Evolutionary conservation across 495 filamentous ascomycete genomes (phyloP).

Genomic region (Tetracladium marchalianum): DNA sequence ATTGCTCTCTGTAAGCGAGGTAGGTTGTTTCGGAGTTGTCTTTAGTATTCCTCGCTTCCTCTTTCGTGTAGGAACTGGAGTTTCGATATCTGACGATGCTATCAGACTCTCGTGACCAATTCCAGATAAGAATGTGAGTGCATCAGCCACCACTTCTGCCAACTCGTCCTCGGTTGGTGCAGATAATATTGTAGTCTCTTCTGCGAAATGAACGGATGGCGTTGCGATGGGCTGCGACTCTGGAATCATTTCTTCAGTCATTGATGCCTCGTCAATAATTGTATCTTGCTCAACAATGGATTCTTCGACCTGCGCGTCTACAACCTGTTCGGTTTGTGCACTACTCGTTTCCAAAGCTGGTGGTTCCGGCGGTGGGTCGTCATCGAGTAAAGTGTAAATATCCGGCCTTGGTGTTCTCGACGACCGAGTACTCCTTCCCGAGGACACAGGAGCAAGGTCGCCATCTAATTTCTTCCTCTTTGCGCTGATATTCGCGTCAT

Average conservation of each 20-base stretch:
- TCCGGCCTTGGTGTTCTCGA: slow-evolving; percentile 7
- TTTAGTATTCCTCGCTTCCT: slow-evolving; percentile 4
- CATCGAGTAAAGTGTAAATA: slow-evolving; percentile 10
- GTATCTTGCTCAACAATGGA: neutral
- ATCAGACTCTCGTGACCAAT: neutral
- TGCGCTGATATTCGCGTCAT: slow-evolving; percentile 19
- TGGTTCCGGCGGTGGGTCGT: neutral
- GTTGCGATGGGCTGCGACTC: neutral
- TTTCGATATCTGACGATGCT: slow-evolving; percentile 6
- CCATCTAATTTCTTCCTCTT: slow-evolving; percentile 18
- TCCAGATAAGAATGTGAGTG: no score
- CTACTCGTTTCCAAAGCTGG: neutral
- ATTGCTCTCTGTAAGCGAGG: neutral
- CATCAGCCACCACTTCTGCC: no score
- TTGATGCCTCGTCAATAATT: neutral
- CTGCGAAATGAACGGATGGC: neutral
- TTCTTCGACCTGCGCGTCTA: neutral
- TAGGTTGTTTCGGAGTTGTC: neutral
- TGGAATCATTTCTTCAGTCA: neutral
- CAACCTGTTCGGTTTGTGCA: neutral
- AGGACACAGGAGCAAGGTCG: slow-evolving; percentile 7
- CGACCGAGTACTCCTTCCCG: slow-evolving; percentile 9
- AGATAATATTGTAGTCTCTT: neutral
- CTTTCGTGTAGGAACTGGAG: slow-evolving; percentile 8
- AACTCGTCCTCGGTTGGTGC: slow-evolving; percentile 7